Percentiles rank a stretch among this genome's conserved stretches.
phyloP scores from a whole-genome alignment of 2,329 filamentous ascomycete species.

The Aquanectria penicillioides region DNA sequence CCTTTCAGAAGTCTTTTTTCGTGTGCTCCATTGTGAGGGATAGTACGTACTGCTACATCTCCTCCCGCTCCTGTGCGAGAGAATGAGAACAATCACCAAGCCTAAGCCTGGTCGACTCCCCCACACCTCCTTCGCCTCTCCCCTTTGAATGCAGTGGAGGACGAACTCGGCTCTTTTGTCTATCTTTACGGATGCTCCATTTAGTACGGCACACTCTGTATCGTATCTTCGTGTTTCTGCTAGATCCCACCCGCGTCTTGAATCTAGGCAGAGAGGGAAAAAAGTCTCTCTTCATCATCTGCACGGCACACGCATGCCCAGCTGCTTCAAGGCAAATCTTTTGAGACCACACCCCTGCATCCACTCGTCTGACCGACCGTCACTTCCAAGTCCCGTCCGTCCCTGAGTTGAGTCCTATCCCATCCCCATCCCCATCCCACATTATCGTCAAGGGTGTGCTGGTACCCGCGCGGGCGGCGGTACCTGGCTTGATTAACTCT shows the following conservation, averaged over 20 bases:
- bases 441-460: conserved; percentile 21
- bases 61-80: too few relatives aligned
- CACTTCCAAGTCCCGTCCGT: conserved; percentile 9
- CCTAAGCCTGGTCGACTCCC: too few relatives aligned
- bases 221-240: too few relatives aligned
- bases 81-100: too few relatives aligned
- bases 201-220: not conserved
- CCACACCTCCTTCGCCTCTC: not conserved
- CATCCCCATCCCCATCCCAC: conserved; percentile 19
- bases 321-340: conserved; percentile 5
- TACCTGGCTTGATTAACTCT: conserved; percentile 23
- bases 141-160: not conserved
- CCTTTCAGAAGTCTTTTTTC: too few relatives aligned
- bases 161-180: not conserved
- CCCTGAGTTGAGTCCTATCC: conserved; percentile 17
- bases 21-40: too few relatives aligned
- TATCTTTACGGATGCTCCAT: not conserved
- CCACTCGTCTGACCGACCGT: conserved; percentile 17
- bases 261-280: not conserved
- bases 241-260: too few relatives aligned
- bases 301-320: conserved; percentile 2
- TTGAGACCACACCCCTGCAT: conserved; percentile 17
- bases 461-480: conserved; percentile 16
- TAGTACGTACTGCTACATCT: too few relatives aligned
- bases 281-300: not conserved